phyloP scores from a whole-genome alignment of 2,329 filamentous ascomycete genomes.

The Leptographium galeiforme region DNA sequence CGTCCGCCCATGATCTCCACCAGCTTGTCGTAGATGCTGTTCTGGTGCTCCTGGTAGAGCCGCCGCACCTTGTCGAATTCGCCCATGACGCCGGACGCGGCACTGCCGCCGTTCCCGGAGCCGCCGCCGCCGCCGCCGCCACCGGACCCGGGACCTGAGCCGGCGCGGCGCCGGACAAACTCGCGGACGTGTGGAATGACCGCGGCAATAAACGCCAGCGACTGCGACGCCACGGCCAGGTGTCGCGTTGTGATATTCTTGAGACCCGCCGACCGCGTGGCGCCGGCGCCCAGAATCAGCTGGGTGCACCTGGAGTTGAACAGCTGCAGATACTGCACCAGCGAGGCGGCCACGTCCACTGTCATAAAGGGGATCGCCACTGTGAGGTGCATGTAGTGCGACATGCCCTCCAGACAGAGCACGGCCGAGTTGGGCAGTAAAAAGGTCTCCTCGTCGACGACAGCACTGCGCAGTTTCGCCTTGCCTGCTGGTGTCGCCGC shows the following conservation, averaged over 20 bases:
- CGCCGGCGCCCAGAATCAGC: constrained; percentile 86
- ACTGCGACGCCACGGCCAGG: constrained; percentile 80
- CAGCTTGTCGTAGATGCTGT: constrained; percentile 81
- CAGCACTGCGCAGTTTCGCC: constrained; percentile 55
- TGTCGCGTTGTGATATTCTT: constrained; percentile 97
- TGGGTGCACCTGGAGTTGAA: constrained; percentile 97
- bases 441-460: constrained; percentile 74
- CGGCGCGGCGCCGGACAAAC: constrained; percentile 66
- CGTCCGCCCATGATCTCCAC: constrained; percentile 83
- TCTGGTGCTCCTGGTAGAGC: constrained; percentile 77
- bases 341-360: constrained; percentile 61
- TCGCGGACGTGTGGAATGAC: constrained; percentile 84
- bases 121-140: neutral
- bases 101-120: neutral
- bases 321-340: constrained; percentile 77
- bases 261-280: constrained; percentile 73
- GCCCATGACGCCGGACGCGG: constrained; percentile 46
- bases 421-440: constrained; percentile 76
- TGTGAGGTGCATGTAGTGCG: constrained; percentile 70
- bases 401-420: constrained; percentile 66
- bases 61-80: constrained; percentile 84
- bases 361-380: constrained; percentile 82
- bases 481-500: constrained; percentile 26
- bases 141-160: constrained; percentile 23
- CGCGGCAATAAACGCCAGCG: constrained; percentile 73